Evolutionary conservation across 2,329 filamentous ascomycete genomes (phyloP), one percentile per base, ranked within the genome.

Genomic region (Penicillium sp.): DNA sequence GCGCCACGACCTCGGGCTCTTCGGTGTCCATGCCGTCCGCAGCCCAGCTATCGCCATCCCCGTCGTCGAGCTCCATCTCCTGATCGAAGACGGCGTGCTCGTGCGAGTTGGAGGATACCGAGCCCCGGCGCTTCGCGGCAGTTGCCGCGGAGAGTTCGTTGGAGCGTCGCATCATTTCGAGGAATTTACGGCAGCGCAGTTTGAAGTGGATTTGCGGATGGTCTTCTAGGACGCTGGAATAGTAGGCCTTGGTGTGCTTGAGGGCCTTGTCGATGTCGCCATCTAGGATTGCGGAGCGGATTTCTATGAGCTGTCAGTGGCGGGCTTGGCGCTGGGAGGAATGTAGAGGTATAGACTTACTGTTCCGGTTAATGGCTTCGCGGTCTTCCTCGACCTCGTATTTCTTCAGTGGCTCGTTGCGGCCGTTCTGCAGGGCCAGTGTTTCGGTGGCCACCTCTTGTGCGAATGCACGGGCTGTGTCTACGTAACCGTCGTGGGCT

Each of bases 401-500:
- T 46, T 79, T 84, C 67, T 78, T 80, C 59, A 84, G 76, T n/a
- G 78, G 73, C 31, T 79, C 63, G 23, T 65, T 69, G 38, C 83
- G 75, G 54, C 85, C 83, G 43, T 84, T 80, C 60, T 83, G 84
- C 55, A 96, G 76, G 9, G 89, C 86, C 66, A 84, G 79, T 66
- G 89, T 88, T 71, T 96, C 90, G 16, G 83, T 78, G 53, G 85
- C 83, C 27, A 96, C 86, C 69, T 97, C 93, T 65, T 88, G 82
- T 4, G 90, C 87, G 79, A 99, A 97, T 0, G 91, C 91, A 61
- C 87, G 85, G 9, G 92, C 92, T 0, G 93, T 96, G 64, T 97
- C 93, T 8, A 97, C 88, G 65, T 97, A 97, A 58, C 94, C 94
- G 68, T 97, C 94, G 66, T 97, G 93, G 38, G 92, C 90, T 15